Conservation (phyloP, 306 rosid species). For the Purshia tridentata region DNA sequence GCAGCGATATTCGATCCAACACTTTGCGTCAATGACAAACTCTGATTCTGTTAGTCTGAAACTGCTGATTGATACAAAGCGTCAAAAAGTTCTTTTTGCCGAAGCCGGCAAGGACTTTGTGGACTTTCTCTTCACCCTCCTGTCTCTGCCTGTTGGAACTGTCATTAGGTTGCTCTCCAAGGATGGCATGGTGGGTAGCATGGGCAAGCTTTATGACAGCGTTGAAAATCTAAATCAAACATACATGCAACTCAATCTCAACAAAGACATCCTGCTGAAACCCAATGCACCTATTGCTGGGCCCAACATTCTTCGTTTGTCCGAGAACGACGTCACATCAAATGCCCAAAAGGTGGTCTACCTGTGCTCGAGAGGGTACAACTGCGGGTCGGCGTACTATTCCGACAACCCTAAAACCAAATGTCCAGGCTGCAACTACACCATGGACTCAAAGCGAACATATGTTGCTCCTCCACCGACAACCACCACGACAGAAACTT, state of each 20-base stretch:
- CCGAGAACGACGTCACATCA: background rate
- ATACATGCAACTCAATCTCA: background rate
- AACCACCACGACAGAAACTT: background rate
- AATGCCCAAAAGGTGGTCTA: no score
- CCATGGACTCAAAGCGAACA: accelerated
- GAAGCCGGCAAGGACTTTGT: conserved; percentile 25
- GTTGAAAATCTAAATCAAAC: background rate
- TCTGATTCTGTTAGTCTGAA: background rate
- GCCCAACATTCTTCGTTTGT: background rate
- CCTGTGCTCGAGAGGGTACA: background rate
- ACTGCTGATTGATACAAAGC: background rate
- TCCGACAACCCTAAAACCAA: accelerated
- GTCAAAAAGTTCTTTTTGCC: conserved; percentile 22
- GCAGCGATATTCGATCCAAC: no score
- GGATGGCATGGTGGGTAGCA: conserved; percentile 2
- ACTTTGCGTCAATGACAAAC: no score
- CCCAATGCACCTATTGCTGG: background rate
- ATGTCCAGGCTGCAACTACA: accelerated
- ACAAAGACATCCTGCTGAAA: background rate
- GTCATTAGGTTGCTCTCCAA: background rate
- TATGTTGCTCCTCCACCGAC: background rate
- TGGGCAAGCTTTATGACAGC: conserved; percentile 24
- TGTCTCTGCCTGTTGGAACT: conserved; percentile 30
- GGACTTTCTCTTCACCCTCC: conserved; percentile 26
- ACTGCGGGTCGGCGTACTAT: background rate